Percentiles rank a stretch among this genome's conserved stretches.
Evolutionary conservation across 371 early-diverging fungal species (phyloP).

Genomic region (Mucor racemosus): DNA sequence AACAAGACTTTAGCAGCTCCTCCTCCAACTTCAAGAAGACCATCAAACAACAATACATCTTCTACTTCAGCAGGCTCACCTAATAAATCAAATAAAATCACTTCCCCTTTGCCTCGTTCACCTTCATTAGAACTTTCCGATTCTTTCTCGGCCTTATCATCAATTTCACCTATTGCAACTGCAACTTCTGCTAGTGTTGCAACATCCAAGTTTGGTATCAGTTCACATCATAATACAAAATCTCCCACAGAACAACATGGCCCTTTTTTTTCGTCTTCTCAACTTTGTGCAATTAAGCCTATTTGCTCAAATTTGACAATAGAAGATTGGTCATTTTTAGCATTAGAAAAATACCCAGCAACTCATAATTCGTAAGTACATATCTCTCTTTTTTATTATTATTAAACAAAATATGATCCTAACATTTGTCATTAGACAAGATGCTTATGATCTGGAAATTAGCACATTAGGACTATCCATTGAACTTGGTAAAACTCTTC

Average conservation of each 20-base stretch:
- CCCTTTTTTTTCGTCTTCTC: constrained; percentile 42
- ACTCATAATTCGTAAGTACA: constrained; percentile 52
- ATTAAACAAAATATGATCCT: not conserved
- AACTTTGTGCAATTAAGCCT: constrained; percentile 49
- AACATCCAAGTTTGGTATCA: constrained; percentile 1
- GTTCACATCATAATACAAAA: constrained; percentile 5
- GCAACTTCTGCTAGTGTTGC: not conserved
- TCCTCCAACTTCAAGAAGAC: constrained; percentile 27
- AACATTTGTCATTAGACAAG: constrained; percentile 53
- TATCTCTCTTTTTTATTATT: not conserved
- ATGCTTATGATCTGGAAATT: constrained; percentile 77
- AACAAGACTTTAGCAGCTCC: constrained; percentile 37
- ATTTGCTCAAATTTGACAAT: constrained; percentile 42
- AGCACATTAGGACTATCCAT: constrained; percentile 67
- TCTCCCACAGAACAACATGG: constrained; percentile 24
- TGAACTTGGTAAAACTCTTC: constrained; percentile 57
- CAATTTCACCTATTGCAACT: constrained; percentile 1
- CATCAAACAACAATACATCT: constrained; percentile 23
- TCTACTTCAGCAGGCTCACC: not conserved
- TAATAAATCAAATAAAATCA: constrained; percentile 5
- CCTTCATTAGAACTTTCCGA: constrained; percentile 39
- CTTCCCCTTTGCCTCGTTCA: constrained; percentile 27
- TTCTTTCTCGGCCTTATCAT: constrained; percentile 26
- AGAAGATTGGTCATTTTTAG: constrained; percentile 45
- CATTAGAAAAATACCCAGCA: constrained; percentile 53